These are phyloP conservation scores for Epichloe sp. DNA, from an alignment of 2,329 filamentous ascomycete species.

Conservation along the genomic window DNA sequence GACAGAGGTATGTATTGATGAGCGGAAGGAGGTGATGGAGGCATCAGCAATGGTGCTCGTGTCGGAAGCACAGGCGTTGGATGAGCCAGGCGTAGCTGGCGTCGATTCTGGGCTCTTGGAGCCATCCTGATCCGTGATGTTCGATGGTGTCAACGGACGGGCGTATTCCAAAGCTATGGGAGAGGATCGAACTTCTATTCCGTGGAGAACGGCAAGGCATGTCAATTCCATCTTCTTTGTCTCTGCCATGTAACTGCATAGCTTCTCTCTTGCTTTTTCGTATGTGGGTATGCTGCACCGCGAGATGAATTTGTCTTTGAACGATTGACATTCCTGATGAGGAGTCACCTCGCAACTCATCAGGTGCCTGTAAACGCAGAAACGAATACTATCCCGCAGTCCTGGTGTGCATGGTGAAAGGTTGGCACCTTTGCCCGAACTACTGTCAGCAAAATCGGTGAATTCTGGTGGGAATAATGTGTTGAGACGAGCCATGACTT, in stretches of 20 bases:
- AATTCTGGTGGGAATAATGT: constrained; percentile 19
- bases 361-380: constrained; percentile 21
- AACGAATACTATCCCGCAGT: constrained; percentile 22
- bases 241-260: constrained; percentile 21
- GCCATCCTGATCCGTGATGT: constrained; percentile 5
- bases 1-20: constrained; percentile 1
- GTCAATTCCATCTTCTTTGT: constrained; percentile 20
- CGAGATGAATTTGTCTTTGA: constrained; percentile 18
- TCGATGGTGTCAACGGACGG: constrained; percentile 5
- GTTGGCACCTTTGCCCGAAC: constrained; percentile 11
- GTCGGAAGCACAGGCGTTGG: background rate
- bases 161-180: background rate
- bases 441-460: constrained; percentile 9
- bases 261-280: constrained; percentile 13
- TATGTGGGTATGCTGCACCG: constrained; percentile 22
- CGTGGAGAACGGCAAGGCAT: constrained; percentile 14
- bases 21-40: constrained; percentile 1
- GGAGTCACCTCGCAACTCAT: constrained; percentile 14
- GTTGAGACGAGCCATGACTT: constrained; percentile 23
- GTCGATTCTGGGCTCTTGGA: constrained; percentile 5
- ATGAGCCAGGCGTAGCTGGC: background rate
- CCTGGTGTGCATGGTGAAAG: constrained; percentile 17
- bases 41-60: constrained; percentile 1
- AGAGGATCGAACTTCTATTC: constrained; percentile 6
- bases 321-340: constrained; percentile 10